Percentiles rank a stretch among this genome's conserved stretches.
Evolutionary conservation across 2,329 filamentous ascomycete genomes (phyloP).

Genomic region (Aureobasidium sp.): DNA sequence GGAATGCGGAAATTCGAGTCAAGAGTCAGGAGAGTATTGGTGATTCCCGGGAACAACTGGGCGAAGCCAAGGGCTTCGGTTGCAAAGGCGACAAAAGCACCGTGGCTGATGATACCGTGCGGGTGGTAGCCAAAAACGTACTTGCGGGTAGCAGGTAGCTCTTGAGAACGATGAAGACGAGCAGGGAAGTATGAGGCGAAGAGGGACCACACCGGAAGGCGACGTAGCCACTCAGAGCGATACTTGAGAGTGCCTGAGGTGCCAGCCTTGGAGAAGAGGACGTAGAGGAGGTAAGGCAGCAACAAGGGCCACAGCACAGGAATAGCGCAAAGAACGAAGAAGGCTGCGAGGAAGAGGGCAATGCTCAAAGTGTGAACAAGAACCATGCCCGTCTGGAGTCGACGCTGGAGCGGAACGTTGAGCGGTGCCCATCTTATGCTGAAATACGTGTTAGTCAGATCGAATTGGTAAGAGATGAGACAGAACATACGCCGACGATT

Average conservation of each 20-base stretch:
- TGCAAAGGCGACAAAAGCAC: conserved; percentile 85
- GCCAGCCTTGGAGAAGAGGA: conserved; percentile 70
- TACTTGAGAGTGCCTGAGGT: conserved; percentile 67
- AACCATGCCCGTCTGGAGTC: conserved; percentile 44
- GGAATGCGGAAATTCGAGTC: conserved; percentile 93
- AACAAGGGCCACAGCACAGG: conserved; percentile 82
- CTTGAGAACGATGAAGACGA: conserved; percentile 73
- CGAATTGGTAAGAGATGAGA: conserved; percentile 24
- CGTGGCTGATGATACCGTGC: conserved; percentile 94
- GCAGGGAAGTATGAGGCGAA: conserved; percentile 96
- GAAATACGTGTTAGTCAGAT: conserved; percentile 24
- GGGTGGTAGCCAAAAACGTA: conserved; percentile 98
- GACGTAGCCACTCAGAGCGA: conserved; percentile 68
- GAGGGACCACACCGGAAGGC: conserved; percentile 70
- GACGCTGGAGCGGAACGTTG: conserved; percentile 51
- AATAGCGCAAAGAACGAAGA: conserved; percentile 87
- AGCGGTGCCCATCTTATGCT: conserved; percentile 80
- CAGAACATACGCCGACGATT: conserved; percentile 30
- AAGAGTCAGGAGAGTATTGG: conserved; percentile 86
- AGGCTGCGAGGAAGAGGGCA: conserved; percentile 55
- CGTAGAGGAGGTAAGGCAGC: conserved; percentile 72
- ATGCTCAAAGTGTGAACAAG: conserved; percentile 45
- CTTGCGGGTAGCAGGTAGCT: conserved; percentile 72
- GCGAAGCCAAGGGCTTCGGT: conserved; percentile 85
- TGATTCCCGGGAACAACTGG: conserved; percentile 87